phyloP scores from a whole-genome alignment of 2,329 filamentous ascomycete genomes.

The Fusarium beomiforme region DNA sequence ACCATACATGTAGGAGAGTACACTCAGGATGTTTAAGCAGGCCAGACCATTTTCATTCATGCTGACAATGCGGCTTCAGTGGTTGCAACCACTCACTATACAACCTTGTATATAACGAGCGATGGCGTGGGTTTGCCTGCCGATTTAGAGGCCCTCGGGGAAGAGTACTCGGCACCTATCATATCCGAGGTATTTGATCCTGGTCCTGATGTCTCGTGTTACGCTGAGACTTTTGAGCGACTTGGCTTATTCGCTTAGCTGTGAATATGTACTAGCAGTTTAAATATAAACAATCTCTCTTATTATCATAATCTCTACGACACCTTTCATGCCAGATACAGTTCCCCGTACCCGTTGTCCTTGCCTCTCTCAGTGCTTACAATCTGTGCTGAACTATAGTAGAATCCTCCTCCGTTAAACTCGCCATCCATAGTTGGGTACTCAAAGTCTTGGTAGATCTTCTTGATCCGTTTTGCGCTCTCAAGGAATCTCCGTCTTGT shows the following conservation, averaged over 20 bases:
- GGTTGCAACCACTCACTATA: background rate
- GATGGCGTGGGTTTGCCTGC: background rate
- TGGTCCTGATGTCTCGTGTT: background rate
- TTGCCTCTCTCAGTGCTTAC: background rate
- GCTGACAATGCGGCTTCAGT: background rate
- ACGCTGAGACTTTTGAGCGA: background rate
- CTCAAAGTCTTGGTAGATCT: constrained; percentile 37
- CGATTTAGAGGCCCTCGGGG: background rate
- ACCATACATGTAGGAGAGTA: background rate
- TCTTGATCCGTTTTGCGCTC: constrained; percentile 48
- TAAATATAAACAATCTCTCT: no score
- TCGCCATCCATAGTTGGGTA: constrained; percentile 41
- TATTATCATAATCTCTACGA: background rate
- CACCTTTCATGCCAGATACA: background rate
- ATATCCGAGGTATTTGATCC: background rate
- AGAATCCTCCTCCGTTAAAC: constrained; percentile 23
- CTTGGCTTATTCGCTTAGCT: no score
- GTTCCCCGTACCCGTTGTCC: constrained; percentile 6
- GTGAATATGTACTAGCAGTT: no score
- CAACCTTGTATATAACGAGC: background rate
- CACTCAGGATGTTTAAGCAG: background rate
- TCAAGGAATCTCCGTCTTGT: constrained; percentile 47
- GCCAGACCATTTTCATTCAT: background rate
- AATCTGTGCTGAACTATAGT: background rate
- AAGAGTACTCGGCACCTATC: background rate